Base-by-base conservation (phyloP, 768 basidiomycete genomes). In the Russula griseocarnosa region DNA sequence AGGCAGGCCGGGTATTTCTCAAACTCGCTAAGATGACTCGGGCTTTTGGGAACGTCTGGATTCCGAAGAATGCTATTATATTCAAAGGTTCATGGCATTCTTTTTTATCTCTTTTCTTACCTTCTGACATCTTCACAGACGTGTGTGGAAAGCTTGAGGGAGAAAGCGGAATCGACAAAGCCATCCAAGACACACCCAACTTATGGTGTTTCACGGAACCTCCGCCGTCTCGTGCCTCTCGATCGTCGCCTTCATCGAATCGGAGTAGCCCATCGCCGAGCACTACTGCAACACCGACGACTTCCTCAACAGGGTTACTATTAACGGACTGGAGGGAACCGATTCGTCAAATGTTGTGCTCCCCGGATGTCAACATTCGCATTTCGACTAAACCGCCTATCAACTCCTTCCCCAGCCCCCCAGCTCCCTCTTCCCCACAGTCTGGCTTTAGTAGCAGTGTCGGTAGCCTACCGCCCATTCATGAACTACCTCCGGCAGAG, bases 41-140 rank as follows among this genome's bases (percentile, higher is more conserved):
- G n/a, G 54, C 47, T 7, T 65, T 65, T 55, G 61, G 61, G 4
- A 62, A 62, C n/a, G 30, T 52, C 3, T 62, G 61, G 61, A 5
- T 8, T 7, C 61, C 38, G 2, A 36, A n/a, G 2, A 13, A n/a
- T 20, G 61, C 50, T 13, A 57, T 62, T 2, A 62, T 62, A 0
- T 62, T 62, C 18, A 62, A 62, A 38, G 64, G 64, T 61, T 6
- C 11, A 24, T 1, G 16, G 18, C 2, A 22, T 22, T 3, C n/a
- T 30, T 5, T 22, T 24, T 3, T 11, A 34, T 34, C 34, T n/a
- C 24, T 55, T 26, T 30, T 46, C 34, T n/a, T 18, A 2, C 20
- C 24, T 20, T 50, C 40, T 55, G 9, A 54, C 22, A 40, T 24
- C 20, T 18, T 14, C 9, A 10, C 42, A 61, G 60, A 55, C 2